These are phyloP conservation scores for Penicillium sp. DNA, from an alignment of 2,329 filamentous ascomycete genomes.

Conservation along the genomic window DNA sequence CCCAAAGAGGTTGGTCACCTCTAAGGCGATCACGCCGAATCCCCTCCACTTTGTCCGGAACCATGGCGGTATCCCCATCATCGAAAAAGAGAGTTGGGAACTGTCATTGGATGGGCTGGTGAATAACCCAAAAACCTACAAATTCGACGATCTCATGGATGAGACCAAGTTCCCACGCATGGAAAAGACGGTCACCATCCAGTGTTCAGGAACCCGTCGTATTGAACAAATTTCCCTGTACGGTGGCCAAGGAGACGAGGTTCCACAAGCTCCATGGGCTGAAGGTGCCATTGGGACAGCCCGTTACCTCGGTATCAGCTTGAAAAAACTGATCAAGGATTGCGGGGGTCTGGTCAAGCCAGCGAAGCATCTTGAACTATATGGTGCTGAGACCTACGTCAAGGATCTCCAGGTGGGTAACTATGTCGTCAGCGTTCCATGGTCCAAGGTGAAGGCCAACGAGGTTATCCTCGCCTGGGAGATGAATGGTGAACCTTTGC, in stretches of 20 bases:
- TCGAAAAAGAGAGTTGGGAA: slow-evolving; percentile 56
- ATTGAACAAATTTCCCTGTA: slow-evolving; percentile 68
- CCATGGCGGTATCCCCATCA: slow-evolving; percentile 68
- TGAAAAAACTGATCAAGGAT: slow-evolving; percentile 69
- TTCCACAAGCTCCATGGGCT: slow-evolving; percentile 54
- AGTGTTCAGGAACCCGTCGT: slow-evolving; percentile 68
- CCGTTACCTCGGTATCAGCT: slow-evolving; percentile 60
- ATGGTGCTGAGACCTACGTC: slow-evolving; percentile 71
- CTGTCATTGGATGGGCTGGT: slow-evolving; percentile 63
- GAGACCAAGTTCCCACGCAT: slow-evolving; percentile 61
- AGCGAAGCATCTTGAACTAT: slow-evolving; percentile 65
- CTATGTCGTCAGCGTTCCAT: slow-evolving; percentile 67
- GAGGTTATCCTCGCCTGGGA: slow-evolving; percentile 69
- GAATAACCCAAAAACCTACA: slow-evolving; percentile 56
- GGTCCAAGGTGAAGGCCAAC: slow-evolving; percentile 64
- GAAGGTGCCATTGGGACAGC: slow-evolving; percentile 69
- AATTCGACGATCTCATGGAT: slow-evolving; percentile 60
- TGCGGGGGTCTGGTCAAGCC: slow-evolving; percentile 61
- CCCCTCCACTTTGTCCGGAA: slow-evolving; percentile 67
- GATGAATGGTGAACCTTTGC: slow-evolving; percentile 67
- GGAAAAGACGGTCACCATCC: slow-evolving; percentile 60
- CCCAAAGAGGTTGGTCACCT: slow-evolving; percentile 58
- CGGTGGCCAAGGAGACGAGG: slow-evolving; percentile 65
- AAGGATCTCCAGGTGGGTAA: slow-evolving; percentile 66
- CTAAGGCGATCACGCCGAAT: slow-evolving; percentile 60